phyloP scores from a whole-genome alignment of 1,284 basidiomycete species.

The Schizopora paradoxa region DNA sequence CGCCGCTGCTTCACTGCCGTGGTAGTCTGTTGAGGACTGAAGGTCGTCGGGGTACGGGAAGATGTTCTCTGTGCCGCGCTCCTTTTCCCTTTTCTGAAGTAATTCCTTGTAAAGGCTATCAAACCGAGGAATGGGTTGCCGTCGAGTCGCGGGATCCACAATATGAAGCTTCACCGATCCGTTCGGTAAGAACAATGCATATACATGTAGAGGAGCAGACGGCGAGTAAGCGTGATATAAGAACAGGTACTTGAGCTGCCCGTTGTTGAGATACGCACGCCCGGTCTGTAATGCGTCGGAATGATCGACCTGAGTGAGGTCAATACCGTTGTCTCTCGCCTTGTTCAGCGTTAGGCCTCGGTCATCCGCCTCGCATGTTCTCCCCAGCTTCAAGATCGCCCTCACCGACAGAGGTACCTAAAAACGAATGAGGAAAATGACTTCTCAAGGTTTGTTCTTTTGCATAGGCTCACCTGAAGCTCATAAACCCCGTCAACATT shows the following conservation, averaged over 20 bases:
- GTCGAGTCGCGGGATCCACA: constrained; percentile 83
- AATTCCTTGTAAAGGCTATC: constrained; percentile 67
- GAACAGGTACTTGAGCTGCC: constrained; percentile 77
- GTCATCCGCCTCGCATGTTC: constrained; percentile 71
- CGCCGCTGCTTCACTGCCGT: constrained; percentile 75
- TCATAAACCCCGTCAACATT: constrained; percentile 97
- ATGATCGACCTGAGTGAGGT: constrained; percentile 78
- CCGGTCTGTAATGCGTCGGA: constrained; percentile 54
- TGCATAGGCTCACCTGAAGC: constrained; percentile 57
- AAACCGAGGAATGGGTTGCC: constrained; percentile 78
- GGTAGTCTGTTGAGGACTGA: constrained; percentile 73
- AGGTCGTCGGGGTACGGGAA: constrained; percentile 70
- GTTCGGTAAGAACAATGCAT: constrained; percentile 81
- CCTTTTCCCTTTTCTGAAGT: constrained; percentile 41
- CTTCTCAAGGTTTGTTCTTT: constrained; percentile 11
- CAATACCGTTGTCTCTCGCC: constrained; percentile 81
- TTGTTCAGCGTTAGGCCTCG: constrained; percentile 72
- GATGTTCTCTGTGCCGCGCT: constrained; percentile 39
- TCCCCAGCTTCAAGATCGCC: constrained; percentile 81
- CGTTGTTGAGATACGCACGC: constrained; percentile 74
- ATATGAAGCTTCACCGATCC: constrained; percentile 77
- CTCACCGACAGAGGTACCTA: constrained; percentile 85
- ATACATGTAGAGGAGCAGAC: constrained; percentile 79
- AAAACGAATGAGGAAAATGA: constrained; percentile 8
- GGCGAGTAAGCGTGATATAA: constrained; percentile 85